phyloP scores from a whole-genome alignment of 139 green algal species.

The Coccomyxa sp. region DNA sequence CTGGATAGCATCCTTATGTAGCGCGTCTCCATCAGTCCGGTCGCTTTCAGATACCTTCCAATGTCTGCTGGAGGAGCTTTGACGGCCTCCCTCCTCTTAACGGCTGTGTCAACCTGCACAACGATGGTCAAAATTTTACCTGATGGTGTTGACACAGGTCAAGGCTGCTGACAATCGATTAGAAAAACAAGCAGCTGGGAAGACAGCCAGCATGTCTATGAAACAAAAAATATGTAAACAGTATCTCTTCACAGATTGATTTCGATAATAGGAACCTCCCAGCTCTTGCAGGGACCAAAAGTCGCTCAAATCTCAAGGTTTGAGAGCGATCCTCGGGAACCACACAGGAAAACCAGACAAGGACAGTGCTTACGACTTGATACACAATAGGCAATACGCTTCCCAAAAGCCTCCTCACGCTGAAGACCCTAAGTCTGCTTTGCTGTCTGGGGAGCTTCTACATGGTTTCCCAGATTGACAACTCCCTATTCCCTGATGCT shows the following conservation, averaged over 20 bases:
- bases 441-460: not conserved
- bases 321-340: too few relatives aligned
- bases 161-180: too few relatives aligned
- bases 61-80: constrained; percentile 43
- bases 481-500: not conserved
- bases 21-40: constrained; percentile 50
- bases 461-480: not conserved
- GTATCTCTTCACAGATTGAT: not conserved
- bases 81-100: not conserved
- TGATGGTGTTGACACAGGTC: not conserved
- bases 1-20: constrained; percentile 55
- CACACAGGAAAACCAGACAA: too few relatives aligned
- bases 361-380: too few relatives aligned
- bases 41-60: constrained; percentile 36
- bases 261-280: not conserved
- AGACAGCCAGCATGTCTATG: not conserved
- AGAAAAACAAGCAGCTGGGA: not conserved
- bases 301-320: too few relatives aligned
- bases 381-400: too few relatives aligned
- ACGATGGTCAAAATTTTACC: not conserved
- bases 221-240: not conserved
- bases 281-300: not conserved
- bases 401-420: too few relatives aligned
- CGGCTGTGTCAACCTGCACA: not conserved
- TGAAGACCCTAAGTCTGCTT: not conserved